Conservation (phyloP, 139 green algal genomes). For the Closterium sp. region DNA sequence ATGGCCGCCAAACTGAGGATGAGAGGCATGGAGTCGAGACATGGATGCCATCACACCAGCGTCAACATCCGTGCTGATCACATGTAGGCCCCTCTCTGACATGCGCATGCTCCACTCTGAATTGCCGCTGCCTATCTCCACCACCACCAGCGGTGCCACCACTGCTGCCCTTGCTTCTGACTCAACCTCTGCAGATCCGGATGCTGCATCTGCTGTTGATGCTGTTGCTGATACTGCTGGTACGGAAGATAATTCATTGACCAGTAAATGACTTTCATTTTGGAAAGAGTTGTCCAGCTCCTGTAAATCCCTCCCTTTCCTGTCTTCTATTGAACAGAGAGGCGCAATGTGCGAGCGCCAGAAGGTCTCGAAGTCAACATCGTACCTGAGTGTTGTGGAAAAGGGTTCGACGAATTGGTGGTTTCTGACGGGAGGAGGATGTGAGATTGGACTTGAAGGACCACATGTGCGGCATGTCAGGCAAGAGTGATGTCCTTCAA, state of each 20-base stretch:
- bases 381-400: background rate
- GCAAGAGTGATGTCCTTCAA: background rate
- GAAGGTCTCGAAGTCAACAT: background rate
- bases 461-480: background rate
- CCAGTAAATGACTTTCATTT: background rate
- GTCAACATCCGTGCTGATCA: background rate
- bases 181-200: background rate
- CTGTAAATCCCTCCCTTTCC: background rate
- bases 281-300: background rate
- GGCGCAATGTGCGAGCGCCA: background rate
- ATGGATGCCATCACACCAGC: background rate
- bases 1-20: background rate
- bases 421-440: background rate
- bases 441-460: background rate
- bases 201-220: background rate
- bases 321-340: background rate
- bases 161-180: background rate
- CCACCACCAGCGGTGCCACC: background rate
- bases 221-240: background rate
- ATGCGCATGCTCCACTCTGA: background rate
- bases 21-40: background rate
- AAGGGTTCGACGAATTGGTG: background rate
- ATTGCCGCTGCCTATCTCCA: background rate
- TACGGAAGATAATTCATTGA: background rate
- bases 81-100: background rate